These are phyloP conservation scores for Fusarium pseudonygamai DNA, from an alignment of 2,329 filamentous ascomycete genomes.

Conservation along the genomic window DNA sequence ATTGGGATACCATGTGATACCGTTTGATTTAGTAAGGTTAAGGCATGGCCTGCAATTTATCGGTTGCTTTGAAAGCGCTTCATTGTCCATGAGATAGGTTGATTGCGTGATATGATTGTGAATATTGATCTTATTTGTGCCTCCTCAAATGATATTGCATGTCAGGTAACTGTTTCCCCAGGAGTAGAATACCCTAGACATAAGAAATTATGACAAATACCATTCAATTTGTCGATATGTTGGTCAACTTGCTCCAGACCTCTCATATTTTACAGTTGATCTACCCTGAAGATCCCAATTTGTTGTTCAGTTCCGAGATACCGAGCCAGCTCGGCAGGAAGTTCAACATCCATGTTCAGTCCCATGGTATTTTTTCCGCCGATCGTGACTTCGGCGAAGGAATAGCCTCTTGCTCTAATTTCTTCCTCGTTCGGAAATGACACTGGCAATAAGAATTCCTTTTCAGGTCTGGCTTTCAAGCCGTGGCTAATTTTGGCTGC, in stretches of 20 bases:
- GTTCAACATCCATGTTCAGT: conserved; percentile 66
- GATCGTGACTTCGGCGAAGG: conserved; percentile 68
- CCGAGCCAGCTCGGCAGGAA: conserved; percentile 69
- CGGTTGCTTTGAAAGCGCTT: background rate
- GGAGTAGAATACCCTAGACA: background rate
- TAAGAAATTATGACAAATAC: too few relatives aligned
- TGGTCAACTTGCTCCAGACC: conserved; percentile 60
- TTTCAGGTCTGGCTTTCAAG: conserved; percentile 62
- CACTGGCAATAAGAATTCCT: conserved; percentile 73
- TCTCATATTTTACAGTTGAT: conserved; percentile 63
- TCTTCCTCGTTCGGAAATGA: conserved; percentile 66
- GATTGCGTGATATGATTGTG: background rate
- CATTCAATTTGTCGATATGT: conserved; percentile 63
- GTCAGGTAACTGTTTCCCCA: background rate
- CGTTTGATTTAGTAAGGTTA: conserved; percentile 29
- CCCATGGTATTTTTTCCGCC: conserved; percentile 68
- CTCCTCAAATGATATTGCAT: background rate
- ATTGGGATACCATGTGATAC: conserved; percentile 38
- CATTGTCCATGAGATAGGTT: background rate
- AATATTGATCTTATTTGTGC: background rate
- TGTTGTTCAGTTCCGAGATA: conserved; percentile 74
- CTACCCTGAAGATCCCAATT: conserved; percentile 74
- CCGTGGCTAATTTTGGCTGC: conserved; percentile 63
- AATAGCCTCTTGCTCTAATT: conserved; percentile 67
- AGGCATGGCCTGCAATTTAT: conserved; percentile 26